phyloP scores from a whole-genome alignment of 1,284 basidiomycete genomes.

The Puccinia coronata region DNA sequence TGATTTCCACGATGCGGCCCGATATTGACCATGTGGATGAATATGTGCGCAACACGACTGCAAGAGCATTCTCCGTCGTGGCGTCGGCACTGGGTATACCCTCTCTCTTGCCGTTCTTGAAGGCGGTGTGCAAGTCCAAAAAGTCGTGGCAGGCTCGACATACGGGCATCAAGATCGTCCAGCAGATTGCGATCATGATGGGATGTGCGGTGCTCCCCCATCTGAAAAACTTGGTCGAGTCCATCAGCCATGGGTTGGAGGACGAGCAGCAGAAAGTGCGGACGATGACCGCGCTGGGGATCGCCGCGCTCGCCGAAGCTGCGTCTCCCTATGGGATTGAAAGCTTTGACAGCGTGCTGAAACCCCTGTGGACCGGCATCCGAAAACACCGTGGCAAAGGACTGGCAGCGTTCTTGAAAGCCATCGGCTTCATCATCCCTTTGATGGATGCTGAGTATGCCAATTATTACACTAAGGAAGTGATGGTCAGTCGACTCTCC shows the following conservation, averaged over 20 bases:
- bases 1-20: slow-evolving; percentile 99
- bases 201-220: slow-evolving; percentile 98
- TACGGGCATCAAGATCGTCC: slow-evolving; percentile 98
- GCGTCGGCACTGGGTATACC: slow-evolving; percentile 98
- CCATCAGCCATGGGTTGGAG: slow-evolving; percentile 89
- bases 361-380: slow-evolving; percentile 97
- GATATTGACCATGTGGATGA: slow-evolving; percentile 99
- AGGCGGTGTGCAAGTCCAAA: slow-evolving; percentile 96
- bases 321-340: slow-evolving; percentile 99
- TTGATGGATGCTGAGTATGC: slow-evolving; percentile 99
- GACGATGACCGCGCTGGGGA: slow-evolving; percentile 94
- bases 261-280: slow-evolving; percentile 99
- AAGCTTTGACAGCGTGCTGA: slow-evolving; percentile 96
- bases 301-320: slow-evolving; percentile 96
- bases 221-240: slow-evolving; percentile 91
- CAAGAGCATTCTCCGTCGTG: slow-evolving; percentile 97
- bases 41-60: slow-evolving; percentile 98
- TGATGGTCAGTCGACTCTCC: slow-evolving; percentile 29
- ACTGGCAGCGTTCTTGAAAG: slow-evolving; percentile 95
- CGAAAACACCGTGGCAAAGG: slow-evolving; percentile 97
- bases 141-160: slow-evolving; percentile 99
- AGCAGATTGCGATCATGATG: slow-evolving; percentile 99
- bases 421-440: slow-evolving; percentile 98
- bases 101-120: slow-evolving; percentile 93
- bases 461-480: slow-evolving; percentile 93